Percentiles rank a stretch among this genome's conserved stretches.
Evolutionary conservation across 108 stramenopile species (phyloP).

Genomic region (Nitzschia sp.): DNA sequence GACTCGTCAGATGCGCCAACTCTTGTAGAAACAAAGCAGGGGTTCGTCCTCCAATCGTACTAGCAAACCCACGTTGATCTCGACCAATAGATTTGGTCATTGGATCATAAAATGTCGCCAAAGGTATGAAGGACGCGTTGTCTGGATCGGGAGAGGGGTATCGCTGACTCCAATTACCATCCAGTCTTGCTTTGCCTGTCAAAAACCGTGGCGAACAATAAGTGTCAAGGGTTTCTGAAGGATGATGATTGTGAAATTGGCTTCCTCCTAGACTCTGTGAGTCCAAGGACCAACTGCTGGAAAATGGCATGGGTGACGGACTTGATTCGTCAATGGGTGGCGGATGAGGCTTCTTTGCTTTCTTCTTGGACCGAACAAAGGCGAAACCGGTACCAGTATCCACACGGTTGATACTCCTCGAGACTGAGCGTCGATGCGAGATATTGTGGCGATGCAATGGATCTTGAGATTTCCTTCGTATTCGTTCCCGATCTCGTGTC

Average conservation of each 20-base stretch:
- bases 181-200: constrained; percentile 50
- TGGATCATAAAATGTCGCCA: constrained; percentile 1
- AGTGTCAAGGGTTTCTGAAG: background rate
- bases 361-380: background rate
- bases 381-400: background rate
- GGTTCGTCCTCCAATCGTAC: constrained; percentile 56
- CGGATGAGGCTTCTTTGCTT: background rate
- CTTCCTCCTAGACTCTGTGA: background rate
- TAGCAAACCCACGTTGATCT: constrained; percentile 52
- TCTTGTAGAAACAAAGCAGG: constrained; percentile 75
- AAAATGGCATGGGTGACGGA: no score
- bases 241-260: background rate
- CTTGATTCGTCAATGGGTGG: background rate
- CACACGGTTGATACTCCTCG: background rate
- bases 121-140: background rate
- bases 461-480: no score
- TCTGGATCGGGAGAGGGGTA: constrained; percentile 1
- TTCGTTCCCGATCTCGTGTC: constrained; percentile 64
- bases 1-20: constrained; percentile 62
- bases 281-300: no score
- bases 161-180: constrained; percentile 60
- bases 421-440: background rate
- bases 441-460: no score
- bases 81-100: background rate
- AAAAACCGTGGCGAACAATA: constrained; percentile 21